Evolutionary conservation across 2,329 filamentous ascomycete species (phyloP).

Genomic region (Pochonia chlamydosporia): DNA sequence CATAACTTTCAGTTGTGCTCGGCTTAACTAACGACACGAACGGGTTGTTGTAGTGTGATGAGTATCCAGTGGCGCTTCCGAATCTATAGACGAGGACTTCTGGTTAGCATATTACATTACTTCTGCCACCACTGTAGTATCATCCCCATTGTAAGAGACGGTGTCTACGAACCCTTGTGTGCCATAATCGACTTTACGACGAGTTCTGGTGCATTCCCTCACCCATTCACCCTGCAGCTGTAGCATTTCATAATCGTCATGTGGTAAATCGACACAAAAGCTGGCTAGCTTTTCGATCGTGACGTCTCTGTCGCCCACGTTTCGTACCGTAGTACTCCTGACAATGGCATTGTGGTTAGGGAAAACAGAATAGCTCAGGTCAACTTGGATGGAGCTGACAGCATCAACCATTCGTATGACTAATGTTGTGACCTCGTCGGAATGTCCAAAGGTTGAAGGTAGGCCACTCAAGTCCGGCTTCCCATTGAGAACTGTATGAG

Average conservation of each 20-base stretch:
- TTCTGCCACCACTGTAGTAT: background rate
- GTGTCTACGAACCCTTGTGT: slow-evolving; percentile 39
- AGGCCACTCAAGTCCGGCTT: slow-evolving; percentile 52
- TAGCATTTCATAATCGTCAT: slow-evolving; percentile 55
- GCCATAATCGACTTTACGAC: slow-evolving; percentile 51
- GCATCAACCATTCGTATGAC: slow-evolving; percentile 53
- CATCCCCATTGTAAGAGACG: no score
- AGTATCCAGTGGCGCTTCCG: slow-evolving; percentile 55
- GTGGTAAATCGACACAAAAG: slow-evolving; percentile 55
- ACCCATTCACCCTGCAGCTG: slow-evolving; percentile 59
- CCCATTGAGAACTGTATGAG: slow-evolving; percentile 46
- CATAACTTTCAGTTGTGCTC: slow-evolving; percentile 52
- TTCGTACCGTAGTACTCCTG: slow-evolving; percentile 55
- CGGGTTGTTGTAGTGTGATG: slow-evolving; percentile 59
- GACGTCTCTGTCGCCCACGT: slow-evolving; percentile 46
- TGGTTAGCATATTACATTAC: background rate
- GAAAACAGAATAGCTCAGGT: slow-evolving; percentile 59
- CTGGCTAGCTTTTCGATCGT: slow-evolving; percentile 52
- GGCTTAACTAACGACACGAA: slow-evolving; percentile 54
- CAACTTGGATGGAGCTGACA: slow-evolving; percentile 51
- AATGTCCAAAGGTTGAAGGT: slow-evolving; percentile 52
- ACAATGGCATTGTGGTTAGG: slow-evolving; percentile 55
- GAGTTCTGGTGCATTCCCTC: slow-evolving; percentile 48
- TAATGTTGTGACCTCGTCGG: slow-evolving; percentile 52
- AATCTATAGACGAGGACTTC: slow-evolving; percentile 34